Base-by-base conservation (phyloP, 106 monocot species). In the Acorus gramineus region DNA sequence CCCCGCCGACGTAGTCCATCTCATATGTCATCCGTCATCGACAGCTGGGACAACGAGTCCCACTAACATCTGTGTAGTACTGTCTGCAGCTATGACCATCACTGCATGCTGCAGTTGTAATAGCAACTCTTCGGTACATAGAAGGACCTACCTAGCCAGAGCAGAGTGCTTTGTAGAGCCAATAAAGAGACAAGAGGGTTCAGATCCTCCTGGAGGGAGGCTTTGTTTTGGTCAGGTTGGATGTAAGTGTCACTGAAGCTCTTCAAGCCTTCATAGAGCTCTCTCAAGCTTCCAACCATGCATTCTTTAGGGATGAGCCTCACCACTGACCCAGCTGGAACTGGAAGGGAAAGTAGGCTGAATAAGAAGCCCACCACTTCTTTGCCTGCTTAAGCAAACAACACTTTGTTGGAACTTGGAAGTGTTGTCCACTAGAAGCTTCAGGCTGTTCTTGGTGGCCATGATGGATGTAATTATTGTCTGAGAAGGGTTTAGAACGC, bases 351-450 rank as follows among this genome's bases (percentile, higher is more conserved):
- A n/a, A 81, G 62, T 56, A 80, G 67, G 56, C 66, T 53, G 67
- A 80, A 66, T 2, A 80, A 45, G 67, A 80, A 80, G 66, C 71
- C 75, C 3, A 80, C 71, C 0, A 71, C 55, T 8, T 76, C 80
- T 45, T 80, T 80, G 1, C 62, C 52, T 0, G 63, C 71, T 53
- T 81, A 75, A 0, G 56, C 80, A 12, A 63, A 81, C 10, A 81
- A 57, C 0, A 81, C 80, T 13, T 59, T 68, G 28, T 28, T 28
- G 28, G 28, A 28, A 28, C 28, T 28, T 28, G 28, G 28, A 28
- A 28, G 28, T 28, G 28, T 28, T 28, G 28, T 28, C 28, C 28
- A 28, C 28, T 28, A 28, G 28, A 28, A 28, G 28, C 28, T 28
- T 28, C 28, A 28, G 28, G 28, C 28, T 28, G 28, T 28, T 28